phyloP scores from a whole-genome alignment of 768 basidiomycete genomes.

The Agrocybe chaxingu region DNA sequence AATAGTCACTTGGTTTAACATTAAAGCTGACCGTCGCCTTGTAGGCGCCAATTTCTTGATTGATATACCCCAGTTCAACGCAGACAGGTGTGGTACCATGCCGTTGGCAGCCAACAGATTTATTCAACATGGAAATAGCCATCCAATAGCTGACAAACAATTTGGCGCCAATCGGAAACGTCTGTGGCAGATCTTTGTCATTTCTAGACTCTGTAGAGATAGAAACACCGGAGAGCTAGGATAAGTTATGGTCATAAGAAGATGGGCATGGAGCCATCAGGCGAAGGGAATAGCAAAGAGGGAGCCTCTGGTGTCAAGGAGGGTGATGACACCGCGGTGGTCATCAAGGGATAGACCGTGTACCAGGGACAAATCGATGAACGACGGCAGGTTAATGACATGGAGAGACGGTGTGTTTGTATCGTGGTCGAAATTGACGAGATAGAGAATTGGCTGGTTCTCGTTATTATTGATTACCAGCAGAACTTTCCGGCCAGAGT shows the following conservation, averaged over 20 bases:
- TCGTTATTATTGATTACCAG: constrained; percentile 8
- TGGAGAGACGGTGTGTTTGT: constrained; percentile 9
- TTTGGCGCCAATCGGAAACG: too few relatives aligned
- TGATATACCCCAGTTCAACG: too few relatives aligned
- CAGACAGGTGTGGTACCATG: too few relatives aligned
- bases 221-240: too few relatives aligned
- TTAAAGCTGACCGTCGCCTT: not conserved
- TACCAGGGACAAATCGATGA: constrained; percentile 13
- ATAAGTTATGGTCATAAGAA: not conserved
- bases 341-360: constrained; percentile 24
- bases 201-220: too few relatives aligned
- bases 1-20: not conserved
- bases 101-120: too few relatives aligned
- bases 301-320: constrained; percentile 16
- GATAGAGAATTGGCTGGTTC: constrained; percentile 5
- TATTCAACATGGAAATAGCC: too few relatives aligned
- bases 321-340: constrained; percentile 20
- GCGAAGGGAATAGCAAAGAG: constrained; percentile 22
- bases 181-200: too few relatives aligned
- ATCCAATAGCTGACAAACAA: too few relatives aligned
- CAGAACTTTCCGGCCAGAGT: constrained; percentile 16
- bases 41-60: too few relatives aligned
- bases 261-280: constrained; percentile 1
- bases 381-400: constrained; percentile 16
- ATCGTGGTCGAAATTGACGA: constrained; percentile 14